Evolutionary conservation across 352 stramenopile genomes (phyloP).

Genomic region (Phytophthora fragariaefolia): DNA sequence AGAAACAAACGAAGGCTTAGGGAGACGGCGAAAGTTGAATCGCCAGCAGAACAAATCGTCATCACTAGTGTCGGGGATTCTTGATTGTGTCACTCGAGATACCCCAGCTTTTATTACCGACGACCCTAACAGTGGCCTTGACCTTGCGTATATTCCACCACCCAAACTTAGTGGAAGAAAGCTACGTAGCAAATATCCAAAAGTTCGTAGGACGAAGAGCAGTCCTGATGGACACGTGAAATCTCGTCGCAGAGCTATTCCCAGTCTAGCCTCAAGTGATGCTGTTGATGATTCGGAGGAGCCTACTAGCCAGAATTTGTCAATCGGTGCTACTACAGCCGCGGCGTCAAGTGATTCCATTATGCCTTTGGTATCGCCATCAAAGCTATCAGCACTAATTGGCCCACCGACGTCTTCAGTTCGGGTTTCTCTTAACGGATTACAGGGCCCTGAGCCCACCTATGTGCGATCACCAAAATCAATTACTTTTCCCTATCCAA

Average conservation of each 20-base stretch:
- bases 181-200: slow-evolving; percentile 38
- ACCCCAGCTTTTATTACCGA: slow-evolving; percentile 15
- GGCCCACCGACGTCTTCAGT: slow-evolving; percentile 33
- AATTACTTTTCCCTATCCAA: slow-evolving; percentile 35
- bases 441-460: slow-evolving; percentile 19
- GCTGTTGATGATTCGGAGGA: slow-evolving; percentile 9
- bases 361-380: slow-evolving; percentile 34
- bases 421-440: slow-evolving; percentile 18
- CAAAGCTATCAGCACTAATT: slow-evolving; percentile 17
- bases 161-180: slow-evolving; percentile 50
- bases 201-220: slow-evolving; percentile 30
- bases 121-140: slow-evolving; percentile 15
- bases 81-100: slow-evolving; percentile 15
- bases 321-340: neutral
- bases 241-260: slow-evolving; percentile 27
- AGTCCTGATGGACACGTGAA: slow-evolving; percentile 32
- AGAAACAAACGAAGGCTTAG: slow-evolving; percentile 22
- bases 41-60: slow-evolving; percentile 28
- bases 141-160: slow-evolving; percentile 23
- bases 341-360: slow-evolving; percentile 18
- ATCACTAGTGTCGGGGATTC: slow-evolving; percentile 14
- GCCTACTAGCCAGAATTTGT: neutral
- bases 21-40: slow-evolving; percentile 25
- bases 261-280: slow-evolving; percentile 14
- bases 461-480: slow-evolving; percentile 35